Base-by-base conservation (phyloP, 2,329 filamentous ascomycete genomes). In the Aspergillus ochraceoroseus region DNA sequence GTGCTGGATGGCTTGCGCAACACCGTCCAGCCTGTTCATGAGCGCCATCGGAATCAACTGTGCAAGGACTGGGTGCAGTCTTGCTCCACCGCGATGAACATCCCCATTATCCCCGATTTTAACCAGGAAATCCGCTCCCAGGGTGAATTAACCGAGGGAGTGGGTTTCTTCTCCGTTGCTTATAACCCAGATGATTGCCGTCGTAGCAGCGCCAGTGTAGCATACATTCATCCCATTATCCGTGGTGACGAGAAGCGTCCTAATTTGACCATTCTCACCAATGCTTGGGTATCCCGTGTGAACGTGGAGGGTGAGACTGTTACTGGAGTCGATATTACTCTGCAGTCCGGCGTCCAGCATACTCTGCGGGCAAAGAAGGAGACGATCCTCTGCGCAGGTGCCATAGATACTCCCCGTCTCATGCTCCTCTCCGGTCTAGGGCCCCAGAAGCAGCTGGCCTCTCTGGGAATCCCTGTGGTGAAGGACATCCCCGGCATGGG, bases 171-270 rank as follows among this genome's bases (percentile, higher is more conserved):
- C 74, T 88, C 83, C 50, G 81, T 94, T 52, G 82, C 85, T 25
- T 94, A 94, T 71, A 94, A 94, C 70, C 88, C 88, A 2, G 87
- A 94, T 57, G 82, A 87, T 57, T 86, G 87, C 58, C 78, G 79
- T 55, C 80, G 88, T 48, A 90, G 84, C 70, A 89, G 84, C 61
- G 87, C 88, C 44, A 88, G 83, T 43, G 87, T 94, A 14, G 88
- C 88, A 12, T 95, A 95, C 69, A 89, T 95, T 58, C 88, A 95
- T 67, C 88, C 88, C 23, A 88, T 94, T 57, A 76, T 94, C 37
- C 79, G 83, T 27, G 87, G 86, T 27, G 82, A 88, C 32, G 87
- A 94, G 73, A 79, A 81, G 63, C 76, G 86, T 41, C 80, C 85
- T 9, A 95, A 95, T 70, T 67, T 95, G 62, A 92, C 85, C 25